Evolutionary conservation across 1,284 basidiomycete genomes (phyloP).

Genomic region (Tremellales sp.): DNA sequence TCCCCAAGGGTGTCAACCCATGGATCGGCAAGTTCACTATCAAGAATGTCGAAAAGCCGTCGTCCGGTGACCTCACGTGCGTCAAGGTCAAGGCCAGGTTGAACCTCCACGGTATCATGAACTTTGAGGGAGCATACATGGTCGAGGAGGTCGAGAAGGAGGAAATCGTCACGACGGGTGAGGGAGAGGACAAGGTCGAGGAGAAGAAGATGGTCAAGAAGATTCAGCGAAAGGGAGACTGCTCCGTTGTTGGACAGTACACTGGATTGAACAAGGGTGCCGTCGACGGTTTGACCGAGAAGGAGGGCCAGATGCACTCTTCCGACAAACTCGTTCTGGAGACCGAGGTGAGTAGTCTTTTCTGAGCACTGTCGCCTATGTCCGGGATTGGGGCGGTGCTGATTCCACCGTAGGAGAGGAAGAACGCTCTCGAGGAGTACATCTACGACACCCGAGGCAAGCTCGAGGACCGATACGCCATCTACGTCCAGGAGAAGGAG

Average conservation of each 20-base stretch:
- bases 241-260: constrained; percentile 64
- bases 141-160: constrained; percentile 70
- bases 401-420: constrained; percentile 66
- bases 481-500: constrained; percentile 68
- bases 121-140: constrained; percentile 77
- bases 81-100: constrained; percentile 86
- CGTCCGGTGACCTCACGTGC: constrained; percentile 66
- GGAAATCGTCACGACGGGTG: constrained; percentile 54
- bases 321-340: constrained; percentile 90
- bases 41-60: constrained; percentile 65
- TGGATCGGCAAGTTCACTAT: constrained; percentile 75
- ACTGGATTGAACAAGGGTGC: constrained; percentile 60
- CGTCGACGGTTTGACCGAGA: constrained; percentile 66
- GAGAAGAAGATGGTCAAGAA: constrained; percentile 62
- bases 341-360: constrained; percentile 65
- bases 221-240: constrained; percentile 72
- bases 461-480: constrained; percentile 76
- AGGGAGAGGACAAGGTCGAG: constrained; percentile 59
- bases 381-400: background rate
- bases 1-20: constrained; percentile 76
- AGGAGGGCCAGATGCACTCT: constrained; percentile 79
- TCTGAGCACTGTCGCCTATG: background rate
- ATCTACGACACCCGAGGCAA: constrained; percentile 90
- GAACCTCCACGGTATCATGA: constrained; percentile 77
- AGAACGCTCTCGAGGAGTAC: constrained; percentile 96